A percentile compares a stretch with the other conserved stretches of the same genome.
Evolutionary conservation across 352 stramenopile genomes (phyloP).

Genomic region (Thraustochytrium striatum): DNA sequence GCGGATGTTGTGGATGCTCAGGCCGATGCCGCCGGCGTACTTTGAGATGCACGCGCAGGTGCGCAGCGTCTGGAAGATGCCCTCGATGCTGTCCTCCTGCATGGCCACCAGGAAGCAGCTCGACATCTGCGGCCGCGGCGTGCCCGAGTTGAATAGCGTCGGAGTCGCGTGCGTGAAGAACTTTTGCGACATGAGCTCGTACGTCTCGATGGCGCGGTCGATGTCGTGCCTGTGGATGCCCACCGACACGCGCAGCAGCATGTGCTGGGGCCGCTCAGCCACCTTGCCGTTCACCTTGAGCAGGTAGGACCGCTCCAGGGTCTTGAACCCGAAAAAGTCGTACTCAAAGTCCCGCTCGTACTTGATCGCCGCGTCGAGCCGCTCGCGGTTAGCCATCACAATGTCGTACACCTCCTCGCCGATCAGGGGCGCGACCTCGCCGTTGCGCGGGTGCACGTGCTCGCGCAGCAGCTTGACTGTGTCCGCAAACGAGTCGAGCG

Average conservation of each 20-base stretch:
- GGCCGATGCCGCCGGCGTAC: conserved; percentile 95
- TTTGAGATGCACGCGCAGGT: conserved; percentile 98
- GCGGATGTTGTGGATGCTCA: conserved; percentile 97
- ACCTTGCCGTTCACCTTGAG: conserved; percentile 91
- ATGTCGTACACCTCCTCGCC: conserved; percentile 90
- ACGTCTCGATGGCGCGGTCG: conserved; percentile 88
- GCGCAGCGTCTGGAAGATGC: conserved; percentile 99
- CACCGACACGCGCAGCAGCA: conserved; percentile 96
- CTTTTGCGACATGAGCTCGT: conserved; percentile 92
- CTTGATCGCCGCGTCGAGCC: conserved; percentile 91
- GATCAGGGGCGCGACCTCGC: conserved; percentile 81
- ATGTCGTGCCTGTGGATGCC: conserved; percentile 97
- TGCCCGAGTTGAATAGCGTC: conserved; percentile 98
- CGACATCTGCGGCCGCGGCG: conserved; percentile 92
- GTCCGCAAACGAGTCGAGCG: conserved; percentile 87
- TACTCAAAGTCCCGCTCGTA: conserved; percentile 98
- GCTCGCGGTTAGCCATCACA: conserved; percentile 86
- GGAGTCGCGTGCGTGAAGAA: conserved; percentile 98
- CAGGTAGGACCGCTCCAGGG: conserved; percentile 93
- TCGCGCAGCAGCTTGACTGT: conserved; percentile 83
- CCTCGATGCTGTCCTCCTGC: conserved; percentile 98
- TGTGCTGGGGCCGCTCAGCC: conserved; percentile 94
- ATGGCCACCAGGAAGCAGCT: conserved; percentile 96
- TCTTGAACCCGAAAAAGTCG: conserved; percentile 99
- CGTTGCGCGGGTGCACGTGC: conserved; percentile 93